Base-by-base conservation (phyloP, 2,329 filamentous ascomycete species). In the Trichoderma koningii region DNA sequence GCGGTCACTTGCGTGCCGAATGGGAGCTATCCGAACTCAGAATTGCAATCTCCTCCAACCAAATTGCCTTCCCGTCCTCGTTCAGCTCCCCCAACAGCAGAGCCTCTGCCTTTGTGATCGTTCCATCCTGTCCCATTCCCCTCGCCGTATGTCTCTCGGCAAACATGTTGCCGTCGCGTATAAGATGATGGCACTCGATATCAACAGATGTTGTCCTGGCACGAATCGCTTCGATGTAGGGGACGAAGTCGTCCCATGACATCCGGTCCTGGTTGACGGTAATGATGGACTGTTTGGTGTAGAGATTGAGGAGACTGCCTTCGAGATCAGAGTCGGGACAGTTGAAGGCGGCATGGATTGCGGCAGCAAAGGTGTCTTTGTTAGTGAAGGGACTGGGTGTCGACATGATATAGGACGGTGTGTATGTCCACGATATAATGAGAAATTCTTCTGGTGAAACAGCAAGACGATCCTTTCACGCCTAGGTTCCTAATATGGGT, bases 111-210 rank as follows among this genome's bases (percentile, higher is more conserved):
- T 38, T 14, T 0, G 62, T 64, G 12, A 28, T 30, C 3, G 45
- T 38, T 1, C 53, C 52, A 26, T 64, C 62, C 17, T 60, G 52
- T 7, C 62, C 53, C 1, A 6, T 17, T 12, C 62, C 62, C 19
- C 9, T n/a, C 7, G 62, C 55, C 12, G 42, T 21, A 15, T 64
- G 62, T 23, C 26, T 64, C n/a, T 64, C 62, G 9, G 62, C 30
- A 52, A 64, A 60, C 41, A 60, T 5, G n/a, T 64, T 64, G n/a
- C 62, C 62, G 12, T 64, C 45, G 10, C 55, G 44, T 12, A 64
- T 6, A 15, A 56, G 21, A 6, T 56, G 9, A 38, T 64, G 42
- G 1, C 28, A 28, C 42, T 56, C 30, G 21, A 64, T 45, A 7
- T 45, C 45, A 9, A 52, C 62, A 17, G 62, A 38, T 2, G 7